These are phyloP conservation scores for Vaccinium corymbosum DNA, from an alignment of 148 eudicot species.

Conservation along the genomic window DNA sequence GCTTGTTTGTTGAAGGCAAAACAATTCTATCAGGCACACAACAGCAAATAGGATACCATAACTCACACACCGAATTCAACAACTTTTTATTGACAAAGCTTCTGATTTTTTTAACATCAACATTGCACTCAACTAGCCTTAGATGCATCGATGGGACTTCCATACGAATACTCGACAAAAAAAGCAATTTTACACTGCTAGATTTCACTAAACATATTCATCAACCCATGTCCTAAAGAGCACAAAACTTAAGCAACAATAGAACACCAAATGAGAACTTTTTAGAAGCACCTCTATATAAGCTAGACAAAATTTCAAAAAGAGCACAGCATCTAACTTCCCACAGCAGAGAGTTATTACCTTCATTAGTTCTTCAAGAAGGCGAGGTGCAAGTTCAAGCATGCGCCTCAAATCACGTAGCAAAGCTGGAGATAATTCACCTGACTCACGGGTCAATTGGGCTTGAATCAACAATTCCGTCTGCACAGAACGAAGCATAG, in stretches of 20 bases:
- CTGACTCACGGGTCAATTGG: constrained; percentile 67
- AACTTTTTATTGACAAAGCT: background rate
- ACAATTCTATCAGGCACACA: background rate
- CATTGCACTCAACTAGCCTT: background rate
- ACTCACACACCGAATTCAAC: background rate
- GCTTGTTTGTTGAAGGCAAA: background rate
- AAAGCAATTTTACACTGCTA: background rate
- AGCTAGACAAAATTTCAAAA: constrained; percentile 26
- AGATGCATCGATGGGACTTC: background rate
- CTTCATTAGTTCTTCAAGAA: constrained; percentile 86
- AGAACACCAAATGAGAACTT: background rate
- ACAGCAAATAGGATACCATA: background rate
- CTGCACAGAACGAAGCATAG: constrained; percentile 32
- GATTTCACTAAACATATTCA: background rate
- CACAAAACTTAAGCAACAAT: background rate
- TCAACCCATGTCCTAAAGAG: background rate
- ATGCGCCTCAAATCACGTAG: constrained; percentile 63
- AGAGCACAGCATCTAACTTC: constrained; percentile 17
- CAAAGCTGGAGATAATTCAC: constrained; percentile 55
- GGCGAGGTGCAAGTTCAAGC: constrained; percentile 77
- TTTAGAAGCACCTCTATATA: constrained; percentile 30
- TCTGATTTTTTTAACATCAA: background rate
- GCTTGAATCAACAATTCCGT: constrained; percentile 80
- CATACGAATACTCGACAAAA: background rate
- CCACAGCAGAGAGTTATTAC: constrained; percentile 23